Base-by-base conservation (phyloP, 495 filamentous ascomycete genomes). In the Cairneyella variabilis region DNA sequence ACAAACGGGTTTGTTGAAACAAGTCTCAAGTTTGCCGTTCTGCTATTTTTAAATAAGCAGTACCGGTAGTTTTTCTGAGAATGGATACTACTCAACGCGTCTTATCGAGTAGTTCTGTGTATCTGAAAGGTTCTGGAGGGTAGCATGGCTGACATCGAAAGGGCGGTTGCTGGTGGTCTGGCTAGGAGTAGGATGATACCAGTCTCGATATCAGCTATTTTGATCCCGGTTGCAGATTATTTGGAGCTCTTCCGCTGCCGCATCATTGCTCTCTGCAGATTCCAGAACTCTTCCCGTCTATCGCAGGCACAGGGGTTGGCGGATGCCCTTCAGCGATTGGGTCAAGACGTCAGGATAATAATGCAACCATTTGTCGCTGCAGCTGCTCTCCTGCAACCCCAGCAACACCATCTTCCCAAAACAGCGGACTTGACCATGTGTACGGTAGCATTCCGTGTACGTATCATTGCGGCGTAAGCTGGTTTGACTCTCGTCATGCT, bases 341-440 rank as follows among this genome's bases (percentile, higher is more conserved):
- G 25, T 14, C 22, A 47, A 32, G 28, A 14, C 7, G 28, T 14
- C 28, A n/a, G 9, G 14, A 42, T 41, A 7, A n/a, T 23, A 51
- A 4, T 42, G 34, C 20, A 39, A 3, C 28, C n/a, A n/a, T n/a
- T n/a, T n/a, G n/a, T n/a, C n/a, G n/a, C n/a, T n/a, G n/a, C n/a
- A n/a, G n/a, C n/a, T n/a, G n/a, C n/a, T n/a, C n/a, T n/a, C 14
- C 21, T 22, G n/a, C 38, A 5, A 54, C 37, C 53, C 53, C 46
- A 25, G 45, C 37, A 5, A 12, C 0, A 21, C 25, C 53, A 38
- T 44, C 22, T 22, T 43, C 53, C 53, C 45, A 42, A 44, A 56
- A 34, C 49, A 8, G 36, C 28, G 28, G 28, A 14, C 28, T 7
- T 32, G 14, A 7, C 14, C 28, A 32, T 6, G 28, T n/a, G n/a